Evolutionary conservation across 805 yeast genomes (phyloP).

Genomic region (Kuraishia piskuri): DNA sequence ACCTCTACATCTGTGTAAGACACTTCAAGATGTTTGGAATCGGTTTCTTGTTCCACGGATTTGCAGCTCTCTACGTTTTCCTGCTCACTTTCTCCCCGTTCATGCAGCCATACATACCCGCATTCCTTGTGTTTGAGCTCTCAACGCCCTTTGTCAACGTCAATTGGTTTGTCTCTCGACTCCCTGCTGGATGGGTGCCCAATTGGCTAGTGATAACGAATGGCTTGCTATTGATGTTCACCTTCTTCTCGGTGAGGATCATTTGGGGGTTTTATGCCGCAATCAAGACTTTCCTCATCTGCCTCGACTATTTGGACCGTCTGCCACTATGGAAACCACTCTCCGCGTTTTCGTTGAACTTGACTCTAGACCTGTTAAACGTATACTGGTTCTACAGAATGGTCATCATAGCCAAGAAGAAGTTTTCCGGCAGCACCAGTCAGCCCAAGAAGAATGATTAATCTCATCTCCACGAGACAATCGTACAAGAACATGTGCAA

Average conservation of each 20-base stretch:
- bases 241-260: conserved; percentile 74
- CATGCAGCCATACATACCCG: conserved; percentile 74
- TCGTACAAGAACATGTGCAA: too few relatives aligned
- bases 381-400: conserved; percentile 84
- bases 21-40: conserved; percentile 66
- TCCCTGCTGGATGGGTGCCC: conserved; percentile 62
- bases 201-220: conserved; percentile 47
- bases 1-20: conserved; percentile 56
- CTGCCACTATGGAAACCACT: conserved; percentile 39
- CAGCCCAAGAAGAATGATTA: not conserved
- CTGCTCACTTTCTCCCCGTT: conserved; percentile 57
- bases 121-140: conserved; percentile 76
- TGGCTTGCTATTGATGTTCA: conserved; percentile 58
- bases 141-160: conserved; percentile 92
- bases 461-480: not conserved
- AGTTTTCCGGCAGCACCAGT: conserved; percentile 13
- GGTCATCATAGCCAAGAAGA: conserved; percentile 63
- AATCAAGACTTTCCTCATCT: conserved; percentile 35
- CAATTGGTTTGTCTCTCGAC: conserved; percentile 82
- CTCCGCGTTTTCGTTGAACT: conserved; percentile 46
- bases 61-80: conserved; percentile 74
- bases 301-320: conserved; percentile 30
- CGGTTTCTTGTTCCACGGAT: conserved; percentile 77
- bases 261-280: conserved; percentile 84
- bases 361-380: conserved; percentile 60